These are phyloP conservation scores for Acanthamoeba healyi DNA, from an alignment of 208 protist species.

Conservation along the genomic window DNA sequence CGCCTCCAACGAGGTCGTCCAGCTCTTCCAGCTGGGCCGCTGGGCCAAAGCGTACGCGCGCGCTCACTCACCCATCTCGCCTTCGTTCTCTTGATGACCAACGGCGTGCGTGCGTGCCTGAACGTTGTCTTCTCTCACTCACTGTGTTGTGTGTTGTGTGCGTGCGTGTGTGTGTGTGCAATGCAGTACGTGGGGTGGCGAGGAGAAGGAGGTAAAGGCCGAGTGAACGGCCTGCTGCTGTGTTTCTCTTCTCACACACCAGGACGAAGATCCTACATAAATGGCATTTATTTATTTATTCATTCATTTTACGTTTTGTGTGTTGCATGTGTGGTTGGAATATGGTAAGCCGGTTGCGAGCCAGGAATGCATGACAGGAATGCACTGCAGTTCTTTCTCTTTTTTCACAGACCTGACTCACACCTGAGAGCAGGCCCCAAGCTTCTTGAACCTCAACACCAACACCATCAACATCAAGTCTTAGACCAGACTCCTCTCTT, in stretches of 20 bases:
- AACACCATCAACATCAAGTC: no score
- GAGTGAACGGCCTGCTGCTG: not conserved
- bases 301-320: not conserved
- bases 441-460: no score
- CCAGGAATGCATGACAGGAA: no score
- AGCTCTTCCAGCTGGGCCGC: constrained; percentile 74
- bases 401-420: no score
- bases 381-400: no score
- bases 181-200: not conserved
- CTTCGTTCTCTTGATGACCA: not conserved
- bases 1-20: constrained; percentile 78
- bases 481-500: no score
- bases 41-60: constrained; percentile 42
- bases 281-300: not conserved
- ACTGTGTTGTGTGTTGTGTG: not conserved
- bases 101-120: not conserved
- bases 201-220: constrained; percentile 17
- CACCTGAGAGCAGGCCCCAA: no score
- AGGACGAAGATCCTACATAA: no score
- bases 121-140: no score
- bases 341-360: no score
- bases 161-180: not conserved
- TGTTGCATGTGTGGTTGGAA: no score
- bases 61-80: not conserved
- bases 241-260: not conserved